Evolutionary conservation across 345 rosid genomes (phyloP).

Genomic region (Eucalyptus tenuipes): DNA sequence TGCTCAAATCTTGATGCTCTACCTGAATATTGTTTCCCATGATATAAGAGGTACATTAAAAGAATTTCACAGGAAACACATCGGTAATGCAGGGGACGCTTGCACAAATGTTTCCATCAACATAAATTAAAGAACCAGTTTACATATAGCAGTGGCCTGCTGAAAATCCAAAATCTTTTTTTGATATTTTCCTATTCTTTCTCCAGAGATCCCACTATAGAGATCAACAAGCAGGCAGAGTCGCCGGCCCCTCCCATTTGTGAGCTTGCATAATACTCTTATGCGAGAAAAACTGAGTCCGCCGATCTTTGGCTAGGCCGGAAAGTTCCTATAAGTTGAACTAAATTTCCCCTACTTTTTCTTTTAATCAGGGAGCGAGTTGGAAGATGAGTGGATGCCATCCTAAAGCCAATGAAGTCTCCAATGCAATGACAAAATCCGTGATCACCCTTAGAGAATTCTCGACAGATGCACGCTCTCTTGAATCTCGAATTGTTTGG

Average conservation of each 20-base stretch:
- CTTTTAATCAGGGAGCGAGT: background rate
- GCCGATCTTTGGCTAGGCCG: background rate
- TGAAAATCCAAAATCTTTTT: background rate
- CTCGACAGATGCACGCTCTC: background rate
- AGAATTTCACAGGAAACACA: background rate
- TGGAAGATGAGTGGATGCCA: background rate
- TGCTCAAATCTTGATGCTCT: background rate
- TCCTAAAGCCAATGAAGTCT: background rate
- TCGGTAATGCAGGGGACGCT: background rate
- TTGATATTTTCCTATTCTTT: background rate
- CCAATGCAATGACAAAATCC: background rate
- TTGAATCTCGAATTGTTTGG: background rate
- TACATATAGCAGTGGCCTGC: background rate
- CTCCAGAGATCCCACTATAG: background rate
- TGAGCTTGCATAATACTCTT: background rate
- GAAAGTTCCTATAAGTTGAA: background rate
- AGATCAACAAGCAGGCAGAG: background rate
- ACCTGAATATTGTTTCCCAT: background rate
- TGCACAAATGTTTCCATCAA: background rate
- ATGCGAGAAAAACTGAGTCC: background rate
- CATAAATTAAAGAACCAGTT: background rate
- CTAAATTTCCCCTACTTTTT: background rate
- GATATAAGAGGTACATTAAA: background rate
- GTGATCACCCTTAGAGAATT: background rate
- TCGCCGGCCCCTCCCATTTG: background rate